Evolutionary conservation across 2,329 filamentous ascomycete genomes (phyloP), one percentile per base, ranked within the genome.

Genomic region (Aspergillus calidoustus): DNA sequence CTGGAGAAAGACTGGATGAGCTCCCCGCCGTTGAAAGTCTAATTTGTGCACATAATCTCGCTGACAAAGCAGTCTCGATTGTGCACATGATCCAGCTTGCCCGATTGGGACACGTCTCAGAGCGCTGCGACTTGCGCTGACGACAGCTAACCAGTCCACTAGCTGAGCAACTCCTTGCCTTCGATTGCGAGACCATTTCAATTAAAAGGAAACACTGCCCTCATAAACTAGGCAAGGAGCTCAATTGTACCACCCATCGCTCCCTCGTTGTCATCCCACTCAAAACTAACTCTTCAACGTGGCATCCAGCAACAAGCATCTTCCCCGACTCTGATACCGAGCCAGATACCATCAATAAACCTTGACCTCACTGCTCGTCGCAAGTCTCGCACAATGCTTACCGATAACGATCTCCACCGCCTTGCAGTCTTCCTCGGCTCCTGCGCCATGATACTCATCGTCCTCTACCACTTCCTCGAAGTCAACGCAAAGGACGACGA

Each of bases 391-490:
- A 91, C 72, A 53, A 99, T 99, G 95, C 98, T 99, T 76, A 90
- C 93, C 76, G 95, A 99, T 87, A 83, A 86, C 77, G 89, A 95
- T 68, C 89, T 99, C 72, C 97, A 98, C 85, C 86, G 86, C 65
- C 87, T 99, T 31, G 93, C 95, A 77, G 89, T 98, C 77, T 94
- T 97, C 77, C 91, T 99, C 63, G 95, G 95, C 81, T 91, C 89
- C 59, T 86, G 89, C 46, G 88, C 94, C 66, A 94, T 98, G 91
- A 83, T 97, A 49, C 85, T 99, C 64, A 97, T 98, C 68, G 88
- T 99, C 31, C 80, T 96, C 30, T 98, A 99, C 80, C 93, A 98
- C 79, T 98, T 96, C 81, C 88, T 99, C 72, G 94, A 98, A 77
- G 87, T 97, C 82, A 98, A 99, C 75, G 87, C 92, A n/a, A 83